These are phyloP conservation scores for Echinochloa phyllopogon DNA, from an alignment of 176 grass and related monocot genomes.

Conservation along the genomic window DNA sequence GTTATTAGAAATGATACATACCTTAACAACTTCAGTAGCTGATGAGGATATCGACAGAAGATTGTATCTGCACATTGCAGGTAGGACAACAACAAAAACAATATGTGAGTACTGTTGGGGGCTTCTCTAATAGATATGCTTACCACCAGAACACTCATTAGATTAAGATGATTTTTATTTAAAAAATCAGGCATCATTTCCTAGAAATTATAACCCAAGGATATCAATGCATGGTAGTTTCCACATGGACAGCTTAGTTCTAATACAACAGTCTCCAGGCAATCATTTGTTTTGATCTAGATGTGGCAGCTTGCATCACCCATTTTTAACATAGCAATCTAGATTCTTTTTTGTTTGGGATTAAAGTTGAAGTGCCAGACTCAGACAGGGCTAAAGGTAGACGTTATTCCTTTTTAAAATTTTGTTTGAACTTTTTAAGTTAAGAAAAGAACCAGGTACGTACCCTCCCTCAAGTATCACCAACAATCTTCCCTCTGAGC, in stretches of 20 bases:
- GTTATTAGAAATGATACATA: conserved; percentile 47
- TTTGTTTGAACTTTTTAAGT: conserved; percentile 24
- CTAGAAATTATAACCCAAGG: conserved; percentile 21
- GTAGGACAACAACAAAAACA: conserved; percentile 28
- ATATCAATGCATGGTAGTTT: conserved; percentile 22
- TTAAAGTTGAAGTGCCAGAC: background rate
- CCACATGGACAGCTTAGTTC: conserved; percentile 2
- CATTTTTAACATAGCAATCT: conserved; percentile 6
- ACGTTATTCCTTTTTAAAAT: background rate
- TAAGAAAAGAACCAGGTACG: conserved; percentile 28
- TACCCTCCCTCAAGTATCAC: conserved; percentile 99
- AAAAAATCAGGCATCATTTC: background rate
- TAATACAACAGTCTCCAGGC: background rate
- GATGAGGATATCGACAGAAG: conserved; percentile 92
- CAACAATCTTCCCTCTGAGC: conserved; percentile 79
- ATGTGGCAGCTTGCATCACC: background rate
- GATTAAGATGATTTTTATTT: background rate
- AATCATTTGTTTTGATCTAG: conserved; percentile 3
- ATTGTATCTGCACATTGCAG: conserved; percentile 71
- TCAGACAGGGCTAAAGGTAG: background rate
- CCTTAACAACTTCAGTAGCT: conserved; percentile 95
- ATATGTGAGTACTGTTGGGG: background rate
- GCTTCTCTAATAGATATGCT: background rate
- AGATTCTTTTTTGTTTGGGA: background rate
- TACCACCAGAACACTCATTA: background rate